Evolutionary conservation across 176 grass and related monocot genomes (phyloP), one percentile per base, ranked within the genome.

Genomic region (Triticum timopheevii): DNA sequence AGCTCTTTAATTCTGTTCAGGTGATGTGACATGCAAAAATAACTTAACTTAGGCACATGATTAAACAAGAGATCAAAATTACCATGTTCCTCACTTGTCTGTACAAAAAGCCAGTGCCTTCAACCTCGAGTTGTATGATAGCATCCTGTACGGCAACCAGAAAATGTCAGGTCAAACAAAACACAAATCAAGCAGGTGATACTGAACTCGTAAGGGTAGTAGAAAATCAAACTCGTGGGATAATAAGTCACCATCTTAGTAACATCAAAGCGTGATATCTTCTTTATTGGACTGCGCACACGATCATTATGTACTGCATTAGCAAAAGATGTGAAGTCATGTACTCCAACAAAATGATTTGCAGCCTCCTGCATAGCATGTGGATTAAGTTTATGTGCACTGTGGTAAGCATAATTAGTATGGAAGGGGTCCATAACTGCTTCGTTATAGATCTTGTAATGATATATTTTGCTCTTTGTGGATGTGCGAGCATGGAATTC

Each of bases 41-140:
- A 58, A 27, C 17, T 34, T 86, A 80, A 74, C 38, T 79, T 23
- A 77, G 58, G 6, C 13, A 56, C 33, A 13, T 28, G 76, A 78
- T 82, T 45, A 82, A 61, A 17, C 25, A 84, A 10, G 49, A 42
- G 27, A 64, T 40, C n/a, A 73, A 73, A 92, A 77, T 88, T 95
- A 98, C 96, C 96, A 98, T 94, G 82, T 98, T 98, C 66, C 96
- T 92, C 78, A 98, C 96, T 95, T 98, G 96, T 91, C 93, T 95
- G 87, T 95, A 94, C 82, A 98, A 82, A 89, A 98, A 98, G 61
- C 96, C 96, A 61, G 88, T 91, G 56, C 96, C 96, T 92, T 98
- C 96, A 82, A 98, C 92, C 78, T 95, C 93, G 59, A 98, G 86
- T 61, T 95, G 93, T 90, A 98, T 89, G 79, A 95, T 47, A 73